Conservation (phyloP, 1,284 basidiomycete species). For the Cryptococcus floricola region DNA sequence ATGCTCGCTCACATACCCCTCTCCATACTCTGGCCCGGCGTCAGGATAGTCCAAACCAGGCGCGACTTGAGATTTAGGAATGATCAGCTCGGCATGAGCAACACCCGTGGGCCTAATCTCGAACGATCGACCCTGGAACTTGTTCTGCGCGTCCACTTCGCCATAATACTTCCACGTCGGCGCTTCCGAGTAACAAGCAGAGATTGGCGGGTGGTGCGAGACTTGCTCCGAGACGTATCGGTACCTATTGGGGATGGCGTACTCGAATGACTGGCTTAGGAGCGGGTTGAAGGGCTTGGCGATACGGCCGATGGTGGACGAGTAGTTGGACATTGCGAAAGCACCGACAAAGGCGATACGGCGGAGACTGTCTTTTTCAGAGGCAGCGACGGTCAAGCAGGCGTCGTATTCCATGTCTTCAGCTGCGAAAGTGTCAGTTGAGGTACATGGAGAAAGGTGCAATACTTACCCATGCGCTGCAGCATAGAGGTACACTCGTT, state of each 20-base stretch:
- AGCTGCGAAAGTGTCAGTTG: constrained; percentile 49
- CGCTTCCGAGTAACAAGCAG: constrained; percentile 92
- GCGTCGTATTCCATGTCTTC: constrained; percentile 96
- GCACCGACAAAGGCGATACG: constrained; percentile 92
- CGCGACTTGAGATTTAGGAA: constrained; percentile 62
- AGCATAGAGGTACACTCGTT: constrained; percentile 97
- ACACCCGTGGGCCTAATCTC: constrained; percentile 94
- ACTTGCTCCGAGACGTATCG: constrained; percentile 94
- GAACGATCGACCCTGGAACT: constrained; percentile 93
- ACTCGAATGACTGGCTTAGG: constrained; percentile 87
- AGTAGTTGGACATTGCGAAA: constrained; percentile 98
- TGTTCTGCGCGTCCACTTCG: constrained; percentile 75
- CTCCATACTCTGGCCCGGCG: constrained; percentile 39
- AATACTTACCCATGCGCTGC: constrained; percentile 54
- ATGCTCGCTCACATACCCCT: constrained; percentile 43
- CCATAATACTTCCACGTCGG: constrained; percentile 89
- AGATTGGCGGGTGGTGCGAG: constrained; percentile 93
- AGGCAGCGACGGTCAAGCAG: constrained; percentile 71
- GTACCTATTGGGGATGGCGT: constrained; percentile 84
- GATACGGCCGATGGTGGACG: constrained; percentile 88
- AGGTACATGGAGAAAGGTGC: neutral
- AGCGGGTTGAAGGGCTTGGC: constrained; percentile 84
- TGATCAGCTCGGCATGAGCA: constrained; percentile 79
- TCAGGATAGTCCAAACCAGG: constrained; percentile 40
- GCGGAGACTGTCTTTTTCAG: constrained; percentile 70